These are phyloP conservation scores for Russula brevipes DNA, from an alignment of 768 basidiomycete species.

Conservation along the genomic window DNA sequence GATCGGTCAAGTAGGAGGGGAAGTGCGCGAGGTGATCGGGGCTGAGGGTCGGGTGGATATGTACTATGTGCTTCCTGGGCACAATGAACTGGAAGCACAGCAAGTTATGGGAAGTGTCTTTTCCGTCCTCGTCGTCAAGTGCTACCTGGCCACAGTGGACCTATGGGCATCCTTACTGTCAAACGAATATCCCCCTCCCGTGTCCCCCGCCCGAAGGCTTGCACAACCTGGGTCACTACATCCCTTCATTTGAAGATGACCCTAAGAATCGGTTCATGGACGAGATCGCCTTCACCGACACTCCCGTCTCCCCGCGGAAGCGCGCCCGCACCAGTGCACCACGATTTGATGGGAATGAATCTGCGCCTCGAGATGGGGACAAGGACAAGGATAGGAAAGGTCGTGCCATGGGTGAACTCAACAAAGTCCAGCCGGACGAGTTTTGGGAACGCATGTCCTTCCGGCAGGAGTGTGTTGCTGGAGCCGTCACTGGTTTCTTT, in stretches of 20 bases:
- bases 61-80: conserved; percentile 69
- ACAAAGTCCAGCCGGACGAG: conserved; percentile 61
- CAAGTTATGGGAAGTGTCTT: conserved; percentile 44
- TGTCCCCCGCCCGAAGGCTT: conserved; percentile 40
- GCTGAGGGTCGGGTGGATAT: conserved; percentile 35
- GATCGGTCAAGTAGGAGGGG: conserved; percentile 50
- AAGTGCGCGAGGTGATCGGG: conserved; percentile 29
- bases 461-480: conserved; percentile 88
- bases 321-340: conserved; percentile 38
- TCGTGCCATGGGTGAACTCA: conserved; percentile 46
- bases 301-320: conserved; percentile 52
- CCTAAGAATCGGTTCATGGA: conserved; percentile 92
- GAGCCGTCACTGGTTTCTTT: conserved; percentile 93
- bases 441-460: conserved; percentile 99
- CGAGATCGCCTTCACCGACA: conserved; percentile 74
- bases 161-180: conserved; percentile 76
- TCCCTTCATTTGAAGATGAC: conserved; percentile 95
- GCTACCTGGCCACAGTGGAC: conserved; percentile 43
- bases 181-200: conserved; percentile 39
- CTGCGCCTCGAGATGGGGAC: conserved; percentile 19
- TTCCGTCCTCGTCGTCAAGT: conserved; percentile 15
- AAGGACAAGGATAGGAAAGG: conserved; percentile 29
- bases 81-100: conserved; percentile 59
- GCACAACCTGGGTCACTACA: conserved; percentile 59
- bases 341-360: conserved; percentile 8